A percentile compares a stretch with the other conserved stretches of the same genome.
Evolutionary conservation across 129 eudicot species (phyloP).

Genomic region (Flaveria sonorensis): DNA sequence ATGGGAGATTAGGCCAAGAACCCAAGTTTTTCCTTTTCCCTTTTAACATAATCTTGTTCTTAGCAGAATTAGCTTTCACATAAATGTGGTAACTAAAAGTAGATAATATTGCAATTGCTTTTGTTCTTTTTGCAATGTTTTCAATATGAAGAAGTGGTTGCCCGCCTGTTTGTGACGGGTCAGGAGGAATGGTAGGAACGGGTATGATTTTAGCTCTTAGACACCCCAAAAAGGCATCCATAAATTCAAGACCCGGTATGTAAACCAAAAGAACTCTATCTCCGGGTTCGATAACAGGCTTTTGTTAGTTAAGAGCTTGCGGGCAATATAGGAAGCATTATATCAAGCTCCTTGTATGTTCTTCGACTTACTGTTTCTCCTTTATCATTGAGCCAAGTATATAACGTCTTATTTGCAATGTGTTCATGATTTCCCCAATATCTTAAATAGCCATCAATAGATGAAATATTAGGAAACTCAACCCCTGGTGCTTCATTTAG

Average conservation of each 20-base stretch:
- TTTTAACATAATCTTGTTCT: conserved; percentile 36
- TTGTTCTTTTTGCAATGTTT: conserved; percentile 45
- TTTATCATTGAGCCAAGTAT: conserved; percentile 46
- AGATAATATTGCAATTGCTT: conserved; percentile 48
- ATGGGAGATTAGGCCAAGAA: conserved; percentile 51
- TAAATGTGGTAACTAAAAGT: conserved; percentile 43
- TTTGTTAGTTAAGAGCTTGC: conserved; percentile 38
- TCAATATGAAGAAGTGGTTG: conserved; percentile 48
- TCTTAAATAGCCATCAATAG: conserved; percentile 38
- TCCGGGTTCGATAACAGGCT: conserved; percentile 45
- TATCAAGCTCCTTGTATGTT: conserved; percentile 41
- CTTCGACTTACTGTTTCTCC: conserved; percentile 37
- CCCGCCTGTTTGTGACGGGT: conserved; percentile 49
- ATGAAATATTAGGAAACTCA: conserved; percentile 41
- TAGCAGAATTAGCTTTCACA: conserved; percentile 44
- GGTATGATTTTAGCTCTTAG: conserved; percentile 49
- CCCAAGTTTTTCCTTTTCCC: conserved; percentile 33
- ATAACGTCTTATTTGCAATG: conserved; percentile 35
- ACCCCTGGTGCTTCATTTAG: conserved; percentile 41
- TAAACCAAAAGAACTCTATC: conserved; percentile 50
- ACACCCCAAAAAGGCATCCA: conserved; percentile 52
- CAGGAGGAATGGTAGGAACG: conserved; percentile 54
- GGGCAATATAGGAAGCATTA: conserved; percentile 41
- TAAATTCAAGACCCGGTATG: conserved; percentile 49
- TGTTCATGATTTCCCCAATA: conserved; percentile 47